Base-by-base conservation (phyloP, 495 filamentous ascomycete species). In the Xylaria flabelliformis region DNA sequence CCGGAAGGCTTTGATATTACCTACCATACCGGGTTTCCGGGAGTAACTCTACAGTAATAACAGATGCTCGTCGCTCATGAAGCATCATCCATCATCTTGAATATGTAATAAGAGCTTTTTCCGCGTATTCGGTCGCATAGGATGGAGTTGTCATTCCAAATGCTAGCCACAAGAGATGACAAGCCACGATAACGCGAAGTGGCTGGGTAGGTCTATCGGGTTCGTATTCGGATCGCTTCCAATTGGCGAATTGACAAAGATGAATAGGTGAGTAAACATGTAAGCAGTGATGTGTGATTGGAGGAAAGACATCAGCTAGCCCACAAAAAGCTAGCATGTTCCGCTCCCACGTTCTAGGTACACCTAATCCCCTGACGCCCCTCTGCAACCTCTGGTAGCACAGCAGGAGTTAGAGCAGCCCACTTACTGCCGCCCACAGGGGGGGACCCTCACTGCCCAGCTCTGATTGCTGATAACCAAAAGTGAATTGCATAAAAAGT, bases 221-320 rank as follows among this genome's bases (percentile, higher is more conserved):
- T 74, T 79, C 77, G 77, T 79, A 79, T 79, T 79, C 77, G 77
- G 77, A 51, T 79, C 73, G 39, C 1, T 26, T 3, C 3, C 15
- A 15, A 44, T 64, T 71, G 29, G 29, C 24, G 29, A 39, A 39
- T 68, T 21, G 72, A 7, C 32, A 69, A 36, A 36, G 41, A 66
- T 72, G 59, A 73, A 55, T 53, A 39, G 67, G 51, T n/a, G 61
- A 13, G 29, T 34, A 53, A 12, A 51, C 42, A 71, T 63, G 32
- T 48, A 21, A 66, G 62, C 26, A 72, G 72, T 69, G n/a, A 17
- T 19, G 6, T 4, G 26, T 46, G 51, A 53, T 68, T 68, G 50
- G 36, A 24, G 3, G 29, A 53, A 0, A 71, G 64, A 71, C 53
- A 64, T 15, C 0, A 29, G 3, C 61, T 64, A 64, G 39, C 8